These are phyloP conservation scores for Yamadazyma atlantica DNA, from an alignment of 1,139 yeast genomes.

Conservation along the genomic window DNA sequence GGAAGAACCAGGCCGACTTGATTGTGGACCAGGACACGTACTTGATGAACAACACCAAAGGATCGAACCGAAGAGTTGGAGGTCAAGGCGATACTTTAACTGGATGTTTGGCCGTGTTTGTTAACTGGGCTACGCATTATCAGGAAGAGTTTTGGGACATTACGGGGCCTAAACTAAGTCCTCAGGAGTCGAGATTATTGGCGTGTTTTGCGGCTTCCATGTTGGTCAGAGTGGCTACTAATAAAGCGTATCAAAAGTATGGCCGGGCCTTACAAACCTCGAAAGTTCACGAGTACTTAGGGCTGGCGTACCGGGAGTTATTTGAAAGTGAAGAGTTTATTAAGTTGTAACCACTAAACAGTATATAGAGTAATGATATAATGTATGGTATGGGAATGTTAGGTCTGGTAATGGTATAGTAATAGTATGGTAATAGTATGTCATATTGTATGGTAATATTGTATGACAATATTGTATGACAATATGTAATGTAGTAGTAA, in stretches of 20 bases:
- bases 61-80: conserved; percentile 55
- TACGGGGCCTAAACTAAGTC: conserved; percentile 19
- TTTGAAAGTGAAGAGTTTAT: conserved; percentile 29
- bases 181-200: conserved; percentile 48
- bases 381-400: too few species aligned
- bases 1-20: conserved; percentile 69
- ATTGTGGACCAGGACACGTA: conserved; percentile 52
- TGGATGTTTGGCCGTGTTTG: conserved; percentile 43
- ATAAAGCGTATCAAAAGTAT: conserved; percentile 59
- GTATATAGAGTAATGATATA: too few species aligned
- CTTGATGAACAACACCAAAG: conserved; percentile 45
- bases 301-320: conserved; percentile 57
- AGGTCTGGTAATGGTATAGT: too few species aligned
- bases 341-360: conserved; percentile 10
- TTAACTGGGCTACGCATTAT: conserved; percentile 54
- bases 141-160: conserved; percentile 55
- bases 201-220: conserved; percentile 77
- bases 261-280: conserved; percentile 87
- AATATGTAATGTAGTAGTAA: too few species aligned
- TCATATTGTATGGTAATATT: too few species aligned
- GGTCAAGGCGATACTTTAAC: conserved; percentile 52
- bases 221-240: conserved; percentile 65
- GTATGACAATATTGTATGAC: too few species aligned
- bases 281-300: conserved; percentile 69
- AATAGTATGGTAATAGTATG: too few species aligned